These are phyloP conservation scores for Syncephalastrum contaminatum DNA, from an alignment of 371 early-diverging fungal species.

Conservation along the genomic window DNA sequence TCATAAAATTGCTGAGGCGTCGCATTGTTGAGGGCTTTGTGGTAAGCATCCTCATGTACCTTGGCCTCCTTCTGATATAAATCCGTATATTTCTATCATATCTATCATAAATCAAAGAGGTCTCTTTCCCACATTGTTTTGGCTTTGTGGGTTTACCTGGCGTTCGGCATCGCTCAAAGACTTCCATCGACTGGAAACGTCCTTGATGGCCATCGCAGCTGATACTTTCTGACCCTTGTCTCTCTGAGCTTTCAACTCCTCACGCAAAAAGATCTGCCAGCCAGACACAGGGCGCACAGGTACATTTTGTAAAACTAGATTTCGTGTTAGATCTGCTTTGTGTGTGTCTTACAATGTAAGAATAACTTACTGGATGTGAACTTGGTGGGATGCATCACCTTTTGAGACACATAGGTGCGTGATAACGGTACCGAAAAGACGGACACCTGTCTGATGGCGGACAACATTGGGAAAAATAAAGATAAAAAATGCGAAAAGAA, in stretches of 20 bases:
- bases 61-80: conserved; percentile 26
- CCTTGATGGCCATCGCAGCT: conserved; percentile 20
- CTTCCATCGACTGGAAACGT: conserved; percentile 27
- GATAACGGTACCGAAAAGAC: too few species aligned
- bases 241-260: conserved; percentile 36
- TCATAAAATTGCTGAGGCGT: conserved; percentile 47
- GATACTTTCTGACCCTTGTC: conserved; percentile 25
- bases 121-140: too few species aligned
- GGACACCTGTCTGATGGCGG: too few species aligned
- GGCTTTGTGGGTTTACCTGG: conserved; percentile 26
- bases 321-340: not conserved
- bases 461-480: too few species aligned
- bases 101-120: too few species aligned
- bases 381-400: conserved; percentile 28
- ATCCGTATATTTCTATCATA: conserved; percentile 28
- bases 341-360: not conserved
- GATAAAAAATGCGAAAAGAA: too few species aligned
- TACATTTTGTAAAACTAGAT: conserved; percentile 34
- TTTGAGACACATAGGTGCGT: conserved; percentile 18
- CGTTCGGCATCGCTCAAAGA: conserved; percentile 28
- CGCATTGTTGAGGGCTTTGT: conserved; percentile 41
- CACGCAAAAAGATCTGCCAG: conserved; percentile 49
- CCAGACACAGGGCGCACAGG: conserved; percentile 49
- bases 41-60: conserved; percentile 23
- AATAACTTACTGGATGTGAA: conserved; percentile 37